Evolutionary conservation across 805 yeast genomes (phyloP).

Genomic region (Metschnikowia peoriensis): DNA sequence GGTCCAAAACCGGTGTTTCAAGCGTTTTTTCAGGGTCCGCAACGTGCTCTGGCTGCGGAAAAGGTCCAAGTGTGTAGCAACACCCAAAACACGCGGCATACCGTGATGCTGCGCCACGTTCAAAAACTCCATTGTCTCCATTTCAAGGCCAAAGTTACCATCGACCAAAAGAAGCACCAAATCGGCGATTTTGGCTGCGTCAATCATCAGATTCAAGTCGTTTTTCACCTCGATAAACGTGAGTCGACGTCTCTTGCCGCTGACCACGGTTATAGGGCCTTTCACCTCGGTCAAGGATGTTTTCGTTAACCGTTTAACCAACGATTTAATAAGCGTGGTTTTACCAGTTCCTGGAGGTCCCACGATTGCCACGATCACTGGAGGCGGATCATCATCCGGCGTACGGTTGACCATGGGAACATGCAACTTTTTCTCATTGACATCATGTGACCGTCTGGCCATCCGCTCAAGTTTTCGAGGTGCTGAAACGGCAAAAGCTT

Average conservation of each 20-base stretch:
- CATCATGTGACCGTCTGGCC: conserved; percentile 83
- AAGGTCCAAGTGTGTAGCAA: conserved; percentile 91
- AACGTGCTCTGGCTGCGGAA: conserved; percentile 87
- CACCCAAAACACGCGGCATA: conserved; percentile 95
- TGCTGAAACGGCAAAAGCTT: conserved; percentile 46
- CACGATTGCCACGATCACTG: conserved; percentile 91
- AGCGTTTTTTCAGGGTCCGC: conserved; percentile 85
- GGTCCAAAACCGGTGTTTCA: conserved; percentile 96
- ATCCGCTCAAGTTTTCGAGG: conserved; percentile 84
- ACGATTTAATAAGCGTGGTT: conserved; percentile 84
- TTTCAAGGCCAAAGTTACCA: conserved; percentile 97
- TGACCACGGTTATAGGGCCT: conserved; percentile 95
- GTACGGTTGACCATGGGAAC: conserved; percentile 98
- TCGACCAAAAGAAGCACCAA: conserved; percentile 85
- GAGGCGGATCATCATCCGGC: conserved; percentile 97
- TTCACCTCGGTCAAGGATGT: conserved; percentile 81
- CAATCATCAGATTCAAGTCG: conserved; percentile 94
- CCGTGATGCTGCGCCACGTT: conserved; percentile 98
- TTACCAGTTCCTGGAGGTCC: conserved; percentile 99
- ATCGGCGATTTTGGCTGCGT: conserved; percentile 93
- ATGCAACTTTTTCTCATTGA: conserved; percentile 79
- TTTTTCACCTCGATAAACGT: conserved; percentile 92
- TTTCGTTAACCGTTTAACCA: conserved; percentile 84
- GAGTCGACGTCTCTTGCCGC: conserved; percentile 89
- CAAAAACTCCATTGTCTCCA: conserved; percentile 99